Evolutionary conservation across 2,329 filamentous ascomycete genomes (phyloP), one percentile per base, ranked within the genome.

Genomic region (Colletotrichum tropicale): DNA sequence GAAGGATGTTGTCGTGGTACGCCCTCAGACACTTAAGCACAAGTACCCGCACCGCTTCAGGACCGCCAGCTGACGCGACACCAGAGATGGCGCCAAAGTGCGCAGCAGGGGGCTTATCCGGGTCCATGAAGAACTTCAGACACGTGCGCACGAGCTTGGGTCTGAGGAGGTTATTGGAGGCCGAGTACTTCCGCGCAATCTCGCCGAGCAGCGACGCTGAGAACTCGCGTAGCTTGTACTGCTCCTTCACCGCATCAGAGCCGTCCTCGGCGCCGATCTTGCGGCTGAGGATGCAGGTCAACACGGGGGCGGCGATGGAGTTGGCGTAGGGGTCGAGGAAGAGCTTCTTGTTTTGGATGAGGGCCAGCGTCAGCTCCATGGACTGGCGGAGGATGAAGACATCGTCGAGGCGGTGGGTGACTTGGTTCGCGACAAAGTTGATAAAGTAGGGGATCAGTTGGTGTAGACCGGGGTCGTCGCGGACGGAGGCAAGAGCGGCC

Each of bases 381-480:
- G 98, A 97, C 83, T 98, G 95, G 24, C 93, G 93, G 26, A 99
- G 89, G 7, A 96, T 92, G 82, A 98, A 98, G 4, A 96, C 90
- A 83, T 98, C 95, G 85, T 98, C 96, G 78, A 98, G 90, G 79
- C 93, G 94, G 84, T 99, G 97, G 2, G 97, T 98, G 66, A 99
- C 95, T 85, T 98, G 97, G 83, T 98, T 96, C 24, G 96, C 94
- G 80, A 98, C 94, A 84, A 98, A 98, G 83, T 98, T 96, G 75
- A 98, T 94, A 81, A 98, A 98, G 86, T 99, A 99, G 0, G 97
- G 97, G 32, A 98, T 93, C 12, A 99, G 91, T 85, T 99, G 97
- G 83, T 99, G 97, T 52, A 98, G 91, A 48, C 96, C 96, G 0
- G 97, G 96, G 81, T 99, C 97, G 73, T 95, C 94, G 66, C 94